A percentile compares a stretch with the other conserved stretches of the same genome.
phyloP scores from a whole-genome alignment of 306 rosid genomes.

The Adenanthera pavonina region DNA sequence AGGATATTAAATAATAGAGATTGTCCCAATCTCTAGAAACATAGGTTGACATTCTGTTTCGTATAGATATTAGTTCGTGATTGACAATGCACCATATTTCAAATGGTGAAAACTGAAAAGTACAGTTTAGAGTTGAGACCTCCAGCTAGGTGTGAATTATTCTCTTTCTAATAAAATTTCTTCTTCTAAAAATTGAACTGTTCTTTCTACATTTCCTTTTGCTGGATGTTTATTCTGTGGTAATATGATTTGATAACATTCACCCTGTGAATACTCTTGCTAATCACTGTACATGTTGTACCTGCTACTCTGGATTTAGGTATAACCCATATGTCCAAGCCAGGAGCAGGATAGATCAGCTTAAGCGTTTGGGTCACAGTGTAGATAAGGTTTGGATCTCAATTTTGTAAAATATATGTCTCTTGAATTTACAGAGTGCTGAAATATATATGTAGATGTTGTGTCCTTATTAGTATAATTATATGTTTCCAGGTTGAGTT shows the following conservation, averaged over 20 bases:
- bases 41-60: not conserved
- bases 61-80: not conserved
- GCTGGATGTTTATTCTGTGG: not conserved
- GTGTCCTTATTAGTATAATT: slow-evolving; percentile 30
- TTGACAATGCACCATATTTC: not conserved
- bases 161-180: not conserved
- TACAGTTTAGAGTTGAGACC: slow-evolving; percentile 5
- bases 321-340: slow-evolving; percentile 98
- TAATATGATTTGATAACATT: not conserved
- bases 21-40: not conserved
- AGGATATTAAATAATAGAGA: too few species aligned
- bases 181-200: not conserved
- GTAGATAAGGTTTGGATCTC: slow-evolving; percentile 82
- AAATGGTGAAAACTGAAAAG: slow-evolving; percentile 1
- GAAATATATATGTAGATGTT: not conserved
- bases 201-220: not conserved
- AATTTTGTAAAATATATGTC: not conserved
- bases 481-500: slow-evolving; percentile 82
- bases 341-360: slow-evolving; percentile 94
- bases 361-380: slow-evolving; percentile 98
- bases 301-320: slow-evolving; percentile 56
- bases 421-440: slow-evolving; percentile 8
- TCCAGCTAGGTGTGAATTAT: not conserved
- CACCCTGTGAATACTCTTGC: not conserved
- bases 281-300: not conserved